Percentiles rank a stretch among this genome's conserved stretches.
Evolutionary conservation across 2,329 filamentous ascomycete species (phyloP).

Genomic region (Daldinia eschscholtzii): DNA sequence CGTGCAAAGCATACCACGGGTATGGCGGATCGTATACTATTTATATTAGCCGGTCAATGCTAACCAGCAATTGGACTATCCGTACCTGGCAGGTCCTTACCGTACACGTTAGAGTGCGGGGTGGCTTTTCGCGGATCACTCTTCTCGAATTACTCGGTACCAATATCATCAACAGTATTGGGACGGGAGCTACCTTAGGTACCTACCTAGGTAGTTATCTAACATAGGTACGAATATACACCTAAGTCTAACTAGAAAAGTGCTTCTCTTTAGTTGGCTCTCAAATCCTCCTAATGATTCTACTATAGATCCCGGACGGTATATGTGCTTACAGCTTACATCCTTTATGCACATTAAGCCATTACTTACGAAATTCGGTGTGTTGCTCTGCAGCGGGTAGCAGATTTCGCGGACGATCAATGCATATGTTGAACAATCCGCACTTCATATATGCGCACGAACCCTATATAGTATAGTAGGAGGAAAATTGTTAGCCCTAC

Average conservation of each 20-base stretch:
- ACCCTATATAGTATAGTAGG: background rate
- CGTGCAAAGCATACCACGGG: constrained; percentile 12
- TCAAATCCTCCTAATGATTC: background rate
- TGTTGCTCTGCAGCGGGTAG: constrained; percentile 38
- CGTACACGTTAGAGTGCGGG: background rate
- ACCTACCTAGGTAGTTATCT: no score
- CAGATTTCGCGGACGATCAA: constrained; percentile 33
- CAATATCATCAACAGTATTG: background rate
- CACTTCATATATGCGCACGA: constrained; percentile 18
- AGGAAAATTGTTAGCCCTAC: background rate
- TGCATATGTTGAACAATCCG: constrained; percentile 23
- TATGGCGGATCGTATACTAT: constrained; percentile 23
- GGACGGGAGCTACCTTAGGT: background rate
- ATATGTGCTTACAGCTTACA: constrained; percentile 7
- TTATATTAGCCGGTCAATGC: constrained; percentile 21
- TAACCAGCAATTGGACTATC: constrained; percentile 1
- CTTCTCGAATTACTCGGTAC: background rate
- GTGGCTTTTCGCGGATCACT: background rate
- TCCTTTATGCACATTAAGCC: constrained; percentile 16
- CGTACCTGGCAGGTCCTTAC: constrained; percentile 7
- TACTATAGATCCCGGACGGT: background rate
- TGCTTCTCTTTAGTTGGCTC: background rate
- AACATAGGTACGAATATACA: no score
- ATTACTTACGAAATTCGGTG: constrained; percentile 23
- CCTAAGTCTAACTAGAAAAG: background rate